Conservation (phyloP, 139 green algal genomes). For the Choricystis sp. region DNA sequence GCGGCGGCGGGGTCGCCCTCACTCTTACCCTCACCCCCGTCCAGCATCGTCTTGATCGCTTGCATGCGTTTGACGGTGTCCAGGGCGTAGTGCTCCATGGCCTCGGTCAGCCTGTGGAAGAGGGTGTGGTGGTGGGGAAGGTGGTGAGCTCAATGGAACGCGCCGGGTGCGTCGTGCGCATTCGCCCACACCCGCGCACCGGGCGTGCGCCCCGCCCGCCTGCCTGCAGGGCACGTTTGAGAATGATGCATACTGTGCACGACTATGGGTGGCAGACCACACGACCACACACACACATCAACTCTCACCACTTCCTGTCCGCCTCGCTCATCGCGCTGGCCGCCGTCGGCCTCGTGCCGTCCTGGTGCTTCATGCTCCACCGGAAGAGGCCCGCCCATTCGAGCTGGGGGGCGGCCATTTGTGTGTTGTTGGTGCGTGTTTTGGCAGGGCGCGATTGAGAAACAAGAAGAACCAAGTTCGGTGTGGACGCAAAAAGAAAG, state of each 20-base stretch:
- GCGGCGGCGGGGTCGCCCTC: neutral
- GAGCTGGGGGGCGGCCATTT: neutral
- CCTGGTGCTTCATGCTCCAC: neutral
- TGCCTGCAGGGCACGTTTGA: too few relatives aligned
- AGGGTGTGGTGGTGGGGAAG: neutral
- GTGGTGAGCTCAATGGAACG: neutral
- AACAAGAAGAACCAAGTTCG: too few relatives aligned
- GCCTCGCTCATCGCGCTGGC: neutral
- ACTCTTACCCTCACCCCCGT: neutral
- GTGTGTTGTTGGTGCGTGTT: neutral
- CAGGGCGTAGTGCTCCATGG: constrained; percentile 41
- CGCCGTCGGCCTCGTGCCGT: neutral
- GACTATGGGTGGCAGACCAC: too few relatives aligned
- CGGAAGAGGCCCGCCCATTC: neutral
- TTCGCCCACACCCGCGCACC: too few relatives aligned
- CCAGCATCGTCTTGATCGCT: constrained; percentile 44
- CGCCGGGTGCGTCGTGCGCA: too few relatives aligned
- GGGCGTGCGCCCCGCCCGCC: too few relatives aligned
- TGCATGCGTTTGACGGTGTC: constrained; percentile 55
- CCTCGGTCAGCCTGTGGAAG: constrained; percentile 39
- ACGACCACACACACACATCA: too few relatives aligned
- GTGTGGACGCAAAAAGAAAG: neutral
- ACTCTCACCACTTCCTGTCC: neutral
- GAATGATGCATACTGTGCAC: too few relatives aligned
- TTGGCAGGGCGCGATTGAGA: too few relatives aligned